phyloP scores from a whole-genome alignment of 1,139 yeast genomes.

The Barnettozyma hawaiiensis region DNA sequence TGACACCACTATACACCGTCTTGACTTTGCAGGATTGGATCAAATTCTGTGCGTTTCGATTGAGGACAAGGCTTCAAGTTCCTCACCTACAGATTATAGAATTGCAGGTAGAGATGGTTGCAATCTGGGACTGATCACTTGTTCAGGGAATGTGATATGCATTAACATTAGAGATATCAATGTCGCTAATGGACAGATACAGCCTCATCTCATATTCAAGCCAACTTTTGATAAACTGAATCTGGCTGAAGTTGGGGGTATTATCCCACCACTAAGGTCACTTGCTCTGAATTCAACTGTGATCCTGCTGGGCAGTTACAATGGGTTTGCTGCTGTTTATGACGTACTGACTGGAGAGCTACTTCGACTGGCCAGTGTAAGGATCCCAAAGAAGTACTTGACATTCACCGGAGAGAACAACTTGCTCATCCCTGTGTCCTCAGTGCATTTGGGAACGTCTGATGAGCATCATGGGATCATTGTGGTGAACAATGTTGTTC shows the following conservation, averaged over 20 bases:
- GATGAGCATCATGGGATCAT: conserved; percentile 48
- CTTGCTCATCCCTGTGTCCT: conserved; percentile 35
- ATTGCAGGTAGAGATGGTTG: conserved; percentile 56
- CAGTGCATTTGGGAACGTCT: conserved; percentile 40
- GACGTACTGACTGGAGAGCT: conserved; percentile 58
- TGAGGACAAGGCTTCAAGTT: conserved; percentile 28
- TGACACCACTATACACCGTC: conserved; percentile 23
- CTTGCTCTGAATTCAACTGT: conserved; percentile 39
- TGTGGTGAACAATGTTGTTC: conserved; percentile 50
- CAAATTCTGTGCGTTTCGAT: conserved; percentile 36
- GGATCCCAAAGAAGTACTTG: conserved; percentile 41
- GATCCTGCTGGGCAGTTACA: conserved; percentile 54
- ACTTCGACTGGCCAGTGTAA: conserved; percentile 42
- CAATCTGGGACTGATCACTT: conserved; percentile 39
- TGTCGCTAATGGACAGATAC: conserved; percentile 18
- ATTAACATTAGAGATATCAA: conserved; percentile 36
- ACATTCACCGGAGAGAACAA: conserved; percentile 25
- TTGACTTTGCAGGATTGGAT: conserved; percentile 33
- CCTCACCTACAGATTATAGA: conserved; percentile 24
- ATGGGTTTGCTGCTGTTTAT: conserved; percentile 57
- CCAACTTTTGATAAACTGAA: conserved; percentile 29
- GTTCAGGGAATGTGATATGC: conserved; percentile 32
- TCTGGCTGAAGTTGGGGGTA: conserved; percentile 20
- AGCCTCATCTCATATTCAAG: conserved; percentile 24
- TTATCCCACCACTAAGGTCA: conserved; percentile 34